Percentiles rank a stretch among this genome's conserved stretches.
These are phyloP conservation scores for Morella rubra DNA, from an alignment of 306 rosid genomes.

Conservation along the genomic window DNA sequence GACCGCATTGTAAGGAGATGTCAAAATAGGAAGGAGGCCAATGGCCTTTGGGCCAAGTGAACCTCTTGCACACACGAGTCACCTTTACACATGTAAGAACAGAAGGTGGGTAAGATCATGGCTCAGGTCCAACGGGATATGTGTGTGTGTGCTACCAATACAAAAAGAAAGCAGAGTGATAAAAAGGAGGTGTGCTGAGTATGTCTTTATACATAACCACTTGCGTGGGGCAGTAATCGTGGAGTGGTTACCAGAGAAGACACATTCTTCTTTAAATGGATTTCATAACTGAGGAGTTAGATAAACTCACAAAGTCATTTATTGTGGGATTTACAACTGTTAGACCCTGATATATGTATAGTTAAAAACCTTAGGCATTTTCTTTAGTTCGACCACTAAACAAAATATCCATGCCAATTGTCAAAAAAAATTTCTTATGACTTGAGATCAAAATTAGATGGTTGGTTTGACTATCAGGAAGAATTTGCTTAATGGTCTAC, in stretches of 20 bases:
- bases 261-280: neutral
- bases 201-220: neutral
- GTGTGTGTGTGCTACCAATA: neutral
- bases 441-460: neutral
- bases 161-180: neutral
- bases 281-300: neutral
- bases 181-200: neutral
- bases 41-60: neutral
- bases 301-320: neutral
- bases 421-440: neutral
- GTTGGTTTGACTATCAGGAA: neutral
- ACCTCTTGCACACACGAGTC: neutral
- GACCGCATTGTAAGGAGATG: neutral
- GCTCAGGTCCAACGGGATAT: neutral
- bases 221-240: neutral
- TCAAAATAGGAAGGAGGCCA: neutral
- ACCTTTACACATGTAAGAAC: too few species aligned
- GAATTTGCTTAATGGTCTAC: neutral
- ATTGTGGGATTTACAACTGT: neutral
- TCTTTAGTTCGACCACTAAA: neutral
- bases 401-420: neutral
- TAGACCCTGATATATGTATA: neutral
- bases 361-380: neutral
- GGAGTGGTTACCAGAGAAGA: neutral
- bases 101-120: neutral